Evolutionary conservation across 371 early-diverging fungal species (phyloP), one percentile per base, ranked within the genome.

Genomic region (Blakeslea trispora): DNA sequence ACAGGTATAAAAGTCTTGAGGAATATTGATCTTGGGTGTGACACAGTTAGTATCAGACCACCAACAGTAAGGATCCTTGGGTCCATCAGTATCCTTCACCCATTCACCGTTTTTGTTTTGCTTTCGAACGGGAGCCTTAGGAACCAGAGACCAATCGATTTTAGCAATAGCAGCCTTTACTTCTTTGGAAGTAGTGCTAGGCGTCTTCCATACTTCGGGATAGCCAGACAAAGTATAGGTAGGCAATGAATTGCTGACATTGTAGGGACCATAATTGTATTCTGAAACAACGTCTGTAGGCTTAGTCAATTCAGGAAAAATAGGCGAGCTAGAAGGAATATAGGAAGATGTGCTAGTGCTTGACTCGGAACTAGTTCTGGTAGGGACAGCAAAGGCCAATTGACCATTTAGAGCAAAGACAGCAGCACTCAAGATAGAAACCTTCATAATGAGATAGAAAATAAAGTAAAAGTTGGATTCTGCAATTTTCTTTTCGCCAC

Each of bases 21-120:
- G 73, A 10, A 76, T 39, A 22, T 34, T 1, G 0, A 61, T 74
- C 55, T 73, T 76, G 22, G 77, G 77, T 17, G 50, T 52, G 13
- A 69, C 48, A 34, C 77, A 76, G 40, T 69, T 66, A 15, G 65
- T 67, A 43, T 69, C 64, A 5, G 71, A 64, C 77, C 77, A 76
- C 69, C 71, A 73, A 55, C 77, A 76, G 47, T 66, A 61, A n/a
- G 73, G 67, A 35, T 59, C 50, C 7, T 50, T 41, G 6, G 41
- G 34, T 14, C 59, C 58, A 41, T 64, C 59, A 2, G 47, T 55
- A 37, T 47, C 52, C 21, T 44, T 49, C 7, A 28, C 19, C 9
- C 50, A 57, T 17, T 49, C 54, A 15, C 67, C 63, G 18, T 46
- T 19, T 4, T 39, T 43, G 7, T 57, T 52, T 35, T 53, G 54